phyloP scores from a whole-genome alignment of 257 asterid species.

The Parsonsia alboflavescens region DNA sequence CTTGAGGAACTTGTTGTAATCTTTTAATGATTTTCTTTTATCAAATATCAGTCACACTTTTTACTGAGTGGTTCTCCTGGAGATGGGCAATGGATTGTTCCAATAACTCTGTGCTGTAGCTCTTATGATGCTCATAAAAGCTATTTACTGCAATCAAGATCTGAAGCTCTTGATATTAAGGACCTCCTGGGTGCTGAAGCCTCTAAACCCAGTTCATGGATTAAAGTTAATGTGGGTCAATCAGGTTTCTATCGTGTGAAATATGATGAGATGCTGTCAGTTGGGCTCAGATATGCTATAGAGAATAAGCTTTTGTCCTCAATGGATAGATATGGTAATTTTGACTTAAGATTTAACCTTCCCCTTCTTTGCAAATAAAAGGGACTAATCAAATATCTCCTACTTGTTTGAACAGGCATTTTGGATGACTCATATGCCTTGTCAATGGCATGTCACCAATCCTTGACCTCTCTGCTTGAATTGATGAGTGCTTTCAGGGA shows the following conservation, averaged over 20 bases:
- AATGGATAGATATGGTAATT: constrained; percentile 73
- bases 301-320: constrained; percentile 65
- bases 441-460: constrained; percentile 78
- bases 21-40: constrained; percentile 5
- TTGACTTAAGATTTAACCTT: constrained; percentile 1
- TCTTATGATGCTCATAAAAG: constrained; percentile 65
- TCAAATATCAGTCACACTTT: constrained; percentile 64
- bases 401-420: constrained; percentile 59
- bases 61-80: constrained; percentile 71
- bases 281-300: constrained; percentile 76
- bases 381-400: constrained; percentile 13
- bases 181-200: constrained; percentile 44
- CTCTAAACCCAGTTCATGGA: constrained; percentile 55
- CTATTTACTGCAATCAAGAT: constrained; percentile 65
- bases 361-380: constrained; percentile 3
- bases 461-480: constrained; percentile 71
- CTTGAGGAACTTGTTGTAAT: background rate
- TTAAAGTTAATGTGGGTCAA: constrained; percentile 77
- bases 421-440: constrained; percentile 79
- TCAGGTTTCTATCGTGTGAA: constrained; percentile 85
- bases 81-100: constrained; percentile 93
- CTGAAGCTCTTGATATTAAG: constrained; percentile 54
- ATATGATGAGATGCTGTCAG: constrained; percentile 74
- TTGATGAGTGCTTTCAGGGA: constrained; percentile 84
- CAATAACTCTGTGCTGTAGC: constrained; percentile 67